Base-by-base conservation (phyloP, 2,329 filamentous ascomycete genomes). In the Trichoderma aggressivum region DNA sequence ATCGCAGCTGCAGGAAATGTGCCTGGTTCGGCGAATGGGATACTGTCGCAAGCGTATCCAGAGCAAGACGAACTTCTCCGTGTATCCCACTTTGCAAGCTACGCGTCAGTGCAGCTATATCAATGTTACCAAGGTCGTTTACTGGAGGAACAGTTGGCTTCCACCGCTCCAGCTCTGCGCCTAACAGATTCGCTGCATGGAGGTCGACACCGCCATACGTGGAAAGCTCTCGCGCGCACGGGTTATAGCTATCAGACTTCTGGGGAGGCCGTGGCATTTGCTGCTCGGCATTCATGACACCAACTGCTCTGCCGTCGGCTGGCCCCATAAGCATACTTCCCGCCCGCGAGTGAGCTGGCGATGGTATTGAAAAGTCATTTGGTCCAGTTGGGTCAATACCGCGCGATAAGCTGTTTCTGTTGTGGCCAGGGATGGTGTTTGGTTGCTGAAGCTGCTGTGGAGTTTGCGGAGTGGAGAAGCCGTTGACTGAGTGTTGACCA, bases 81-180 rank as follows among this genome's bases (percentile, higher is more conserved):
- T 94, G 91, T 56, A 98, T 92, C 1, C 95, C 95, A 69, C 92
- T 97, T 78, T 97, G 94, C 47, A 99, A 84, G 77, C 94, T 94
- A 84, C 94, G 92, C 0, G 91, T 97, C 53, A 99, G 86, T 24
- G 95, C 94, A 75, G 94, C 91, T 32, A 98, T 91, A 77, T 99
- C 95, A 74, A 98, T 92, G 24, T 94, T 87, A 10, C 95, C 96
- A 66, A 98, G 86, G 76, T 98, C 94, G 26, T 87, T 84, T 21
- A 94, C 86, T 3, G 86, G 84, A 0, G 96, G 95, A 47, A 94
- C 86, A 70, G 92, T 91, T 0, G 94, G 94, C 76, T 90, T 92
- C 76, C 89, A 85, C 58, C 86, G 85, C 63, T 89, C 84, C 47
- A 97, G 85, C 60, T 93, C 89, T 39, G 87, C 85, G 6, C 91